A percentile compares a stretch with the other conserved stretches of the same genome.
Conservation (phyloP, 495 filamentous ascomycete species). For the Sordaria brevicollis region DNA sequence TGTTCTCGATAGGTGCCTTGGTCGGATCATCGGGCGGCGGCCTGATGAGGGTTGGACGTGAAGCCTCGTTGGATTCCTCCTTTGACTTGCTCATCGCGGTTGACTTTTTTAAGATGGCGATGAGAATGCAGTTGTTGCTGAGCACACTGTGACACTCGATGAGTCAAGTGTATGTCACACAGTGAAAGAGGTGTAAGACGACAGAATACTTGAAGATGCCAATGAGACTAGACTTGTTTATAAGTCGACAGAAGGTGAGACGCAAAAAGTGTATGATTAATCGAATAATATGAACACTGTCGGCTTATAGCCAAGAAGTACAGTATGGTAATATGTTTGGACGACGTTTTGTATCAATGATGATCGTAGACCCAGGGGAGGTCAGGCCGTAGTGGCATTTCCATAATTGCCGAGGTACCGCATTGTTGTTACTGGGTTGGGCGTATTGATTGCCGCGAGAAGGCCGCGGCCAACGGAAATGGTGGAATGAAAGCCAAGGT, state of each 20-base stretch:
- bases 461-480: background rate
- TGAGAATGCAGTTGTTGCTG: background rate
- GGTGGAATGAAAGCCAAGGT: background rate
- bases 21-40: constrained; percentile 60
- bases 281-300: background rate
- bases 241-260: background rate
- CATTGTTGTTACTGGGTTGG: background rate
- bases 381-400: background rate
- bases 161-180: background rate
- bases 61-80: background rate
- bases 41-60: constrained; percentile 57
- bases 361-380: background rate
- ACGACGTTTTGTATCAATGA: background rate
- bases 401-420: background rate
- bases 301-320: background rate
- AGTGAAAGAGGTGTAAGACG: background rate
- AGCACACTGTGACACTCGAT: background rate
- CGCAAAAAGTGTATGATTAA: background rate
- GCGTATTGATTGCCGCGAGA: background rate
- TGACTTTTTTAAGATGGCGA: background rate
- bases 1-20: constrained; percentile 78
- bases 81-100: background rate
- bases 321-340: background rate
- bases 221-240: background rate
- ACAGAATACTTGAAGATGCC: background rate